Base-by-base conservation (phyloP, 208 protist genomes). In the Tritrichomonas musculus region DNA sequence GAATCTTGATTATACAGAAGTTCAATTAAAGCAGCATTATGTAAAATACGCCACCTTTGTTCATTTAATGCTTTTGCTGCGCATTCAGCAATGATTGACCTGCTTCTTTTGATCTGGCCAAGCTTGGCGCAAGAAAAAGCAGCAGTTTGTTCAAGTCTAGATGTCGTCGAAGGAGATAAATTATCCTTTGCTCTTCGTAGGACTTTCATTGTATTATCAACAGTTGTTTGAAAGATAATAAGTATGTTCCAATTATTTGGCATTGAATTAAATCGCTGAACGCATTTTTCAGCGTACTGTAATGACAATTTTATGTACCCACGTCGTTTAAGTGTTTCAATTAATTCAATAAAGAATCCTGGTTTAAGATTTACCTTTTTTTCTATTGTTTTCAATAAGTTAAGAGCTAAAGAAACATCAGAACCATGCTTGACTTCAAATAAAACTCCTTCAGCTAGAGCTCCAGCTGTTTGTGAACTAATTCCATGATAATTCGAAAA, bases 381-480 rank as follows among this genome's bases (percentile, higher is more conserved):
- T 20, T 88, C 77, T 33, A 88, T 33, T 57, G 33, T 5, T 5
- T 3, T 39, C 17, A 88, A 57, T 39, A 88, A 36, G 11, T 88
- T n/a, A n/a, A 88, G 47, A 39, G 77, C 44, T 39, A 33, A 33
- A 27, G 53, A 25, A 25, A 88, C 47, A n/a, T n/a, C n/a, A 39
- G 53, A 22, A 5, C 77, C 77, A 50, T 88, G 77, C 57, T 47
- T 53, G 22, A 88, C 47, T 88, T 88, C 77, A 50, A 88, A 88
- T 20, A 88, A 57, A 13, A 57, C 44, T 3, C 77, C 77, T 57
- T 88, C 77, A 20, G 47, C 41, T 33, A 88, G 27, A 39, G 41
- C 27, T 17, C 8, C 27, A 39, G 77, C 27, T 8, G 77, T 47
- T 13, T 25, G 8, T 39, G 41, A 27, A 69, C 20, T 3, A n/a